phyloP scores from a whole-genome alignment of 306 rosid genomes.

The Ziziphus jujuba region DNA sequence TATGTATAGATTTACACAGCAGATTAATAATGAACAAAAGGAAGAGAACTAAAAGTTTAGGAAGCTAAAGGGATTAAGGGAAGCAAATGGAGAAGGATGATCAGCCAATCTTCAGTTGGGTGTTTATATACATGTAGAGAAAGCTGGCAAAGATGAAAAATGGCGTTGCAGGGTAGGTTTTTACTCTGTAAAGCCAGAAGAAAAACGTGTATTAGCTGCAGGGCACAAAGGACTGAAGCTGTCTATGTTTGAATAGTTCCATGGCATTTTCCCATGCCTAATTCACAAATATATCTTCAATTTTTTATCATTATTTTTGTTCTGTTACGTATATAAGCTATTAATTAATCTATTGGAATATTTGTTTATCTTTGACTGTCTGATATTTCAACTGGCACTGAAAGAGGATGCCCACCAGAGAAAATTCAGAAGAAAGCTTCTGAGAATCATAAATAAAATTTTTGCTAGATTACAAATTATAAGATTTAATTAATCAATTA shows the following conservation, averaged over 20 bases:
- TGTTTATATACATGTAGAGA: neutral
- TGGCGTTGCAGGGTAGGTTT: slow-evolving; percentile 1
- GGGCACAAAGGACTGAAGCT: neutral
- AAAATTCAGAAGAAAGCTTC: neutral
- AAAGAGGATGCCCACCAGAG: neutral
- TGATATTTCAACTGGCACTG: neutral
- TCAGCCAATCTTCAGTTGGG: neutral
- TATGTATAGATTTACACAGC: no score
- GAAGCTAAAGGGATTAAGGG: neutral
- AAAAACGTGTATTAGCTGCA: neutral
- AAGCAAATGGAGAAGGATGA: neutral
- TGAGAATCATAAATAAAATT: no score
- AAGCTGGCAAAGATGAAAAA: slow-evolving; percentile 2
- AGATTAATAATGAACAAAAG: no score
- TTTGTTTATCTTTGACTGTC: neutral
- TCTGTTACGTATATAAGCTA: neutral
- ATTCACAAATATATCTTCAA: no score
- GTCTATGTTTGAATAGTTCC: slow-evolving; percentile 24
- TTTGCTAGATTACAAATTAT: no score
- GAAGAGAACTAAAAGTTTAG: no score
- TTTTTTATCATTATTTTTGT: neutral
- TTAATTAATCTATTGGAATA: neutral
- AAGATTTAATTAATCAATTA: no score
- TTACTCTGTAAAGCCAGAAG: neutral
- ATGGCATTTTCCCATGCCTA: neutral